Evolutionary conservation across 352 stramenopile species (phyloP).

Genomic region (Globisporangium paddicum): DNA sequence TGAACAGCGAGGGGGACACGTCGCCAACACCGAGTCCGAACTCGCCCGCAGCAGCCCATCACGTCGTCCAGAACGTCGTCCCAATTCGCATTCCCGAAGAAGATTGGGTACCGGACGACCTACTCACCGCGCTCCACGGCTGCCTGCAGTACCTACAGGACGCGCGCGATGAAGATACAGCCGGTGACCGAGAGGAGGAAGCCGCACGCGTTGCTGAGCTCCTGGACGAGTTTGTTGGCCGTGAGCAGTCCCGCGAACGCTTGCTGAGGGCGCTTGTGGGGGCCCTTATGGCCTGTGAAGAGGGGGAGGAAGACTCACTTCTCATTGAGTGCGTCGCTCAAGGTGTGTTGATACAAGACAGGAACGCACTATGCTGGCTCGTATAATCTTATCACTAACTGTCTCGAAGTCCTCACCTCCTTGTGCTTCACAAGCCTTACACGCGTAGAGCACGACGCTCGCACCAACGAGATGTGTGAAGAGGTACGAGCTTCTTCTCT

Average conservation of each 20-base stretch:
- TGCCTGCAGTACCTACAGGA: constrained; percentile 5
- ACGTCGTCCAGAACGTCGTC: neutral
- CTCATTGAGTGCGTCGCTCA: constrained; percentile 5
- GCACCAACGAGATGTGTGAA: neutral
- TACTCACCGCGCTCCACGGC: constrained; percentile 1
- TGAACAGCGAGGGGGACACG: neutral
- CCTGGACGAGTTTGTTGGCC: neutral
- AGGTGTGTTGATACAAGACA: neutral
- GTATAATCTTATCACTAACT: neutral
- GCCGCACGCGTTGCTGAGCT: neutral
- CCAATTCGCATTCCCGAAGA: neutral
- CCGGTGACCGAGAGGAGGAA: neutral
- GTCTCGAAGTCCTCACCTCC: neutral
- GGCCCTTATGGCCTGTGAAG: constrained; percentile 1
- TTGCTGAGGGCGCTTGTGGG: constrained; percentile 3
- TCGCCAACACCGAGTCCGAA: neutral
- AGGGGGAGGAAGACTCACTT: constrained; percentile 5
- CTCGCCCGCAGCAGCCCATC: neutral
- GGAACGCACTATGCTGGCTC: neutral
- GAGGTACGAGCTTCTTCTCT: neutral
- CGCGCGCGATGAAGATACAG: neutral
- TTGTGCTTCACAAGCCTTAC: constrained; percentile 5
- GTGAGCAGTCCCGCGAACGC: neutral
- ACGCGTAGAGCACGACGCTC: neutral
- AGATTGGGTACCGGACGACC: neutral